Conservation (phyloP, 345 rosid genomes). For the Clarkia xantiana region DNA sequence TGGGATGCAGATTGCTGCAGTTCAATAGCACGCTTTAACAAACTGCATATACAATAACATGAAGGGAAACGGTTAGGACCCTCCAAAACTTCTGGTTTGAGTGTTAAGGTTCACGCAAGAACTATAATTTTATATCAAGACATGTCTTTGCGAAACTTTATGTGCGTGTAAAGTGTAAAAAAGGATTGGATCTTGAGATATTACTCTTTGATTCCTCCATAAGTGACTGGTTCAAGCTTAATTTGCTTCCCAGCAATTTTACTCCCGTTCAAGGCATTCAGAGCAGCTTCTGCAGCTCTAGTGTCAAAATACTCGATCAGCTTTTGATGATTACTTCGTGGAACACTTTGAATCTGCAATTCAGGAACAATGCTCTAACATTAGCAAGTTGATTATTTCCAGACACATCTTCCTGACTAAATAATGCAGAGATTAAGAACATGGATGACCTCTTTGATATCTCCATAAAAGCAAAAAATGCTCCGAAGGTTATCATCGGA, state of each 20-base stretch:
- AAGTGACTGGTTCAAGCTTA: conserved; percentile 42
- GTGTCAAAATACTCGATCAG: conserved; percentile 64
- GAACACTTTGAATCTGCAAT: conserved; percentile 53
- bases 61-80: too few species aligned
- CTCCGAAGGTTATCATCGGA: conserved; percentile 18
- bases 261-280: conserved; percentile 41
- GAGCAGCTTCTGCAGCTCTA: conserved; percentile 81
- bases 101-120: background rate
- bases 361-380: conserved; percentile 6
- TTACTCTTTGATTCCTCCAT: conserved; percentile 40
- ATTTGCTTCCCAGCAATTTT: conserved; percentile 70
- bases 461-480: conserved; percentile 19
- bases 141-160: background rate
- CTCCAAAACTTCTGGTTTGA: too few species aligned
- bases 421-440: conserved; percentile 1
- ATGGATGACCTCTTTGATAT: conserved; percentile 18
- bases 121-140: background rate
- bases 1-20: conserved; percentile 21
- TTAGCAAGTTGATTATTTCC: background rate
- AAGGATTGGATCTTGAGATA: background rate
- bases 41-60: conserved; percentile 11
- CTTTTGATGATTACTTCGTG: conserved; percentile 38
- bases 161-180: too few species aligned
- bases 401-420: background rate
- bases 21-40: conserved; percentile 14